Evolutionary conservation across 164 flowering plant species (phyloP).

Genomic region (Dillenia turbinata): DNA sequence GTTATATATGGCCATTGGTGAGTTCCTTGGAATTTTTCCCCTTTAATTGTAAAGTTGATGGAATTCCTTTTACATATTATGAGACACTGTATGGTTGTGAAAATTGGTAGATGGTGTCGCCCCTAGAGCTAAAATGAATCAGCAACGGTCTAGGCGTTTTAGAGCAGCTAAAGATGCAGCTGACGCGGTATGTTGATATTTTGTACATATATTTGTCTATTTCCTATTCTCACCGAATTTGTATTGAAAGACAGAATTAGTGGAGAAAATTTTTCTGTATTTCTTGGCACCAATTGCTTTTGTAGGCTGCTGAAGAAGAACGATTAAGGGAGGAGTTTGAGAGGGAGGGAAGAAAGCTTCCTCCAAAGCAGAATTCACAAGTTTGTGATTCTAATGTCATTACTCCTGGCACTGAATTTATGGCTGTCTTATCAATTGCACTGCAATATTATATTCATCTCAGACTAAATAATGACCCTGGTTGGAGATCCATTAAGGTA

Average conservation of each 20-base stretch:
- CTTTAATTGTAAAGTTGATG: background rate
- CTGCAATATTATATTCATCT: slow-evolving; percentile 88
- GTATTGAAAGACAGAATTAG: no score
- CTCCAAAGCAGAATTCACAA: slow-evolving; percentile 86
- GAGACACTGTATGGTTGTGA: slow-evolving; percentile 4
- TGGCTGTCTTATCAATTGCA: slow-evolving; percentile 83
- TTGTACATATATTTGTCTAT: no score
- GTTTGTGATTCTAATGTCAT: slow-evolving; percentile 86
- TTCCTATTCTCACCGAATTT: no score
- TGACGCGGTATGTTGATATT: slow-evolving; percentile 54
- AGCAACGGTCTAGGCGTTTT: slow-evolving; percentile 93
- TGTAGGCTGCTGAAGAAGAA: slow-evolving; percentile 94
- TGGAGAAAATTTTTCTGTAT: no score
- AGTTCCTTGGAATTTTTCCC: slow-evolving; percentile 14
- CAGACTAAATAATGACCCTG: slow-evolving; percentile 84
- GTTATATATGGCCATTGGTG: slow-evolving; percentile 93
- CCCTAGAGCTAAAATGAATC: slow-evolving; percentile 98
- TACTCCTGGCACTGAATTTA: slow-evolving; percentile 94
- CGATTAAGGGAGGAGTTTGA: slow-evolving; percentile 79
- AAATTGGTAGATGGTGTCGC: slow-evolving; percentile 85
- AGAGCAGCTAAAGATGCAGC: slow-evolving; percentile 98
- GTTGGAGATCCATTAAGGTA: slow-evolving; percentile 91
- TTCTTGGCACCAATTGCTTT: background rate
- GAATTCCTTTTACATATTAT: background rate
- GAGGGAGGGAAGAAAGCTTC: slow-evolving; percentile 86